A percentile compares a stretch with the other conserved stretches of the same genome.
Conservation (phyloP, 257 asterid genomes). For the Euphrasia confusa region DNA sequence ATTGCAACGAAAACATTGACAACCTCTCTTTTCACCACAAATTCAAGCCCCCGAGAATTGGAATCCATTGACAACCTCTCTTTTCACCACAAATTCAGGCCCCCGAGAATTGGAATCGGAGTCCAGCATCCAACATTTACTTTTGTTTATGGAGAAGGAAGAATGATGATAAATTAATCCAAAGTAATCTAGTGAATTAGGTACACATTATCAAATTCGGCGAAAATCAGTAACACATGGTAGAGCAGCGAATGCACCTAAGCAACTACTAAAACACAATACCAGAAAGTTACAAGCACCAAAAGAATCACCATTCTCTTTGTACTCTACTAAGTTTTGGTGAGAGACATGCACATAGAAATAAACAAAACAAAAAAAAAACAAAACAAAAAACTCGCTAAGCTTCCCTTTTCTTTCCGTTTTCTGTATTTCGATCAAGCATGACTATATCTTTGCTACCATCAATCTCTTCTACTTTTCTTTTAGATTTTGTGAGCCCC, state of each 20-base stretch:
- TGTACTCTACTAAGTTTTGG: slow-evolving; percentile 42
- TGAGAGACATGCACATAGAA: slow-evolving; percentile 20
- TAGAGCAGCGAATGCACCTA: slow-evolving; percentile 22
- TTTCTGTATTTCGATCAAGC: slow-evolving; percentile 39
- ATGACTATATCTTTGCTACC: slow-evolving; percentile 32
- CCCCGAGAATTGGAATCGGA: neutral
- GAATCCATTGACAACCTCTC: neutral
- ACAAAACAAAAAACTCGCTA: slow-evolving; percentile 20
- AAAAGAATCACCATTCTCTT: slow-evolving; percentile 40
- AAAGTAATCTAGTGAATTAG: slow-evolving; percentile 27
- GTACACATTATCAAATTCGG: slow-evolving; percentile 20
- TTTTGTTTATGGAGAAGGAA: neutral
- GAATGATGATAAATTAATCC: neutral
- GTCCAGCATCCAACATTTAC: neutral
- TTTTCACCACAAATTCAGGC: neutral
- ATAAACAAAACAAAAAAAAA: neutral
- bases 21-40: neutral
- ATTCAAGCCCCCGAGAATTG: neutral
- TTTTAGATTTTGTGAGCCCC: slow-evolving; percentile 25
- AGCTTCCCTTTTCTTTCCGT: slow-evolving; percentile 44
- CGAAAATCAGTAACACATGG: slow-evolving; percentile 28
- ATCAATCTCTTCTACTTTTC: slow-evolving; percentile 38
- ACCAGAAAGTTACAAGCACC: slow-evolving; percentile 33
- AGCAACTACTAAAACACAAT: slow-evolving; percentile 27
- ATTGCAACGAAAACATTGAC: neutral